phyloP scores from a whole-genome alignment of 495 filamentous ascomycete genomes.

The Staphylotrichum longicolle region DNA sequence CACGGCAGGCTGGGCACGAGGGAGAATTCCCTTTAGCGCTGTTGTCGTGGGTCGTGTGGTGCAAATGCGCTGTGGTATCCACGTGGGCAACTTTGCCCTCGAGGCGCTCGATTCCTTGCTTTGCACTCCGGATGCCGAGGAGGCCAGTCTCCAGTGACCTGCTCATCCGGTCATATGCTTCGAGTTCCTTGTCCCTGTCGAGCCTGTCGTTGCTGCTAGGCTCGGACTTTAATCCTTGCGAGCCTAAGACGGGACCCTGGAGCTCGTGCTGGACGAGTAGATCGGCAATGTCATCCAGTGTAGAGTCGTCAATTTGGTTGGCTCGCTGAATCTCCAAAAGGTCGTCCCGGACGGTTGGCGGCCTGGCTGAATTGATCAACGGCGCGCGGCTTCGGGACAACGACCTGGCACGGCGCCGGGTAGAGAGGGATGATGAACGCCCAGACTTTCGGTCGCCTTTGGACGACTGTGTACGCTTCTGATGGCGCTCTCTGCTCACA shows the following conservation, averaged over 20 bases:
- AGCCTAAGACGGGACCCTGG: not conserved
- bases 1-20: conserved; percentile 21
- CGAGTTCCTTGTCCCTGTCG: conserved; percentile 48
- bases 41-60: conserved; percentile 13
- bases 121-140: conserved; percentile 63
- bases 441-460: conserved; percentile 21
- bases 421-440: conserved; percentile 32
- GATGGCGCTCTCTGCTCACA: conserved; percentile 10
- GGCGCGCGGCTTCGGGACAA: conserved; percentile 36
- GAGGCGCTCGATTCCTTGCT: conserved; percentile 63
- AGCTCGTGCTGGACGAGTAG: conserved; percentile 33
- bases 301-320: conserved; percentile 54
- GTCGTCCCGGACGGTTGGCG: conserved; percentile 49
- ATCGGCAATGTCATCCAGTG: conserved; percentile 50
- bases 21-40: not conserved
- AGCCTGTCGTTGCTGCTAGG: conserved; percentile 14
- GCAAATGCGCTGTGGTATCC: conserved; percentile 27
- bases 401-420: conserved; percentile 34
- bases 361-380: conserved; percentile 49
- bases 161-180: conserved; percentile 57
- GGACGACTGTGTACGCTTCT: conserved; percentile 22
- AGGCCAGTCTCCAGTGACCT: conserved; percentile 57
- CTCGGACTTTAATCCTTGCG: conserved; percentile 14
- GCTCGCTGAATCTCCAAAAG: conserved; percentile 47
- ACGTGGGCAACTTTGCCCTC: conserved; percentile 56